Base-by-base conservation (phyloP, 176 grass and related monocot genomes). In the Zoysia pacifica region DNA sequence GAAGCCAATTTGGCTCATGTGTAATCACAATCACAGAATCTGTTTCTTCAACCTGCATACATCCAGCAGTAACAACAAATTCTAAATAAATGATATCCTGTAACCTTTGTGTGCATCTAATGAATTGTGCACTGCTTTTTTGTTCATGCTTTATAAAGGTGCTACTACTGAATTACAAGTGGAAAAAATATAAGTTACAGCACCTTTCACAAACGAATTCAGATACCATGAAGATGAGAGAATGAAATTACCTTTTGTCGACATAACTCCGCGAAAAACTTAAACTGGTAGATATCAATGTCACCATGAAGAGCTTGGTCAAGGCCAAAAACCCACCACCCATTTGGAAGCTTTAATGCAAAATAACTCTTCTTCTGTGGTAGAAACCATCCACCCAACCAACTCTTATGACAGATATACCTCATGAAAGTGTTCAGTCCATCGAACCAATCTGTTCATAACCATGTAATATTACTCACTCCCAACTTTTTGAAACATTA, bases 291-390 rank as follows among this genome's bases (percentile, higher is more conserved):
- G 45, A 99, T 93, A 88, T 99, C 96, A 82, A 99, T 95, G 72
- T 99, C 96, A 6, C 93, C 93, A 88, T 99, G 96, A 76, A 99
- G 96, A 80, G 93, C 92, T 77, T 93, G 93, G 37, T 99, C 93
- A 79, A 99, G 93, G 38, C 96, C 96, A 89, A 99, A 99, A 75
- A 99, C 81, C 93, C 96, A 99, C 96, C 93, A 99, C n/a, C 96
- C 96, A 80, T 93, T 99, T 9, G 96, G 84, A 81, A 99, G 90
- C 76, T 99, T 82, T 70, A 95, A 80, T 63, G 92, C 96, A 93
- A 99, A 99, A 87, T 99, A 99, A 62, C 96, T 99, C 86, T 78
- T 99, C 81, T 89, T 99, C 79, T 99, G 96, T 78, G 96, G 96
- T 72, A 99, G 74, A 83, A 99, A 95, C 96, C 96, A 99, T 19